Base-by-base conservation (phyloP, 2,329 filamentous ascomycete genomes). In the Aspergillus hortae region DNA sequence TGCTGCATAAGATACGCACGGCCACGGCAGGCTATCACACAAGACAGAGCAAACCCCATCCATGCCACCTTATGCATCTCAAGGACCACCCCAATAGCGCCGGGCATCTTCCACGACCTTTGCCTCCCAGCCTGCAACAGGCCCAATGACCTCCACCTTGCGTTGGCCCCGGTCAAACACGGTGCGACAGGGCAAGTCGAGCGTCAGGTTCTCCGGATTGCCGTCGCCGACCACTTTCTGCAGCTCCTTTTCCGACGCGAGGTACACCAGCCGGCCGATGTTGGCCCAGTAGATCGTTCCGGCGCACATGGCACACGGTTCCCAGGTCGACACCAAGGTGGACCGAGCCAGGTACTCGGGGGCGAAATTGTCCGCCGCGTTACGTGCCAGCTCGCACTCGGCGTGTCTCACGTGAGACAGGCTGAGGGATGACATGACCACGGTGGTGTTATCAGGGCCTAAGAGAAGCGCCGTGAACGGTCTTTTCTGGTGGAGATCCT, bases 231-330 rank as follows among this genome's bases (percentile, higher is more conserved):
- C 79, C 41, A 81, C 55, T 33, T 65, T 61, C 14, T 72, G 69
- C 56, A 81, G 58, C 48, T 73, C 69, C 52, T 74, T 72, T 59
- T 81, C 79, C 44, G 73, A 74, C 1, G 76, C 79, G 3, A 75
- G 74, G 57, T 80, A 81, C 4, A 81, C 70, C 33, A 81, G 63
- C 2, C 78, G 68, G 5, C 79, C 79, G 51, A 81, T 80, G 58
- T 80, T 75, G 36, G 77, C 77, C 78, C 78, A 81, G 57, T 77
- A 75, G 42, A 77, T 70, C 2, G 75, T 74, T 4, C 71, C 73
- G 35, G 68, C 64, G 58, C 78, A 81, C 78, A 81, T 81, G 17
- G 76, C 77, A 54, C 79, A 81, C 2, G 79, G 79, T 61, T 81
- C 79, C 78, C 79, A 81, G 10, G 78, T 81, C 19, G 73, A 76